A percentile compares a stretch with the other conserved stretches of the same genome.
Evolutionary conservation across 2,329 filamentous ascomycete species (phyloP).

Genomic region (Colletotrichum salicis): DNA sequence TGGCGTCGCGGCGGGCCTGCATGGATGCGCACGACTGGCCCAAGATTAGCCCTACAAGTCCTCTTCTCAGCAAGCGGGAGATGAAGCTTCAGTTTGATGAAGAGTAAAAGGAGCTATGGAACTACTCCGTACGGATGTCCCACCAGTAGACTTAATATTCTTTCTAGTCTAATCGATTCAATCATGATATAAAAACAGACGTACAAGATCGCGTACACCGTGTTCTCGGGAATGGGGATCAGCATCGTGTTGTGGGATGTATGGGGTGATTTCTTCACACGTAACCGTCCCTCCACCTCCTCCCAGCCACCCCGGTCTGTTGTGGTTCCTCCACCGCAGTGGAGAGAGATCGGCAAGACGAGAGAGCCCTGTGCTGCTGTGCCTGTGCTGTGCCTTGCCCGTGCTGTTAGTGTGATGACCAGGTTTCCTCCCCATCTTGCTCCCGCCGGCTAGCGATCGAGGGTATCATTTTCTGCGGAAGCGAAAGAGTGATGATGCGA

Average conservation of each 20-base stretch:
- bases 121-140: neutral
- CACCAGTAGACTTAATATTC: neutral
- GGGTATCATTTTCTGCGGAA: neutral
- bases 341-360: conserved; percentile 17
- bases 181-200: no score
- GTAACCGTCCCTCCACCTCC: conserved; percentile 5
- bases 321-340: neutral
- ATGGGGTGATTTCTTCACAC: neutral
- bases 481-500: neutral
- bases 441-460: conserved; percentile 1
- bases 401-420: conserved; percentile 8
- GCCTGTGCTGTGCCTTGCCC: conserved; percentile 10
- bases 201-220: neutral
- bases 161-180: neutral
- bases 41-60: conserved; percentile 49
- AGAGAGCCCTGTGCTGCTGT: conserved; percentile 18
- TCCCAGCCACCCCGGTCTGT: neutral
- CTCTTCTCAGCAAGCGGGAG: conserved; percentile 51
- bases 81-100: conserved; percentile 47
- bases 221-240: conserved; percentile 4
- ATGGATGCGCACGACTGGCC: conserved; percentile 64
- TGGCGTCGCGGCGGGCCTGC: conserved; percentile 63
- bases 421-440: neutral
- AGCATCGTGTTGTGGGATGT: conserved; percentile 12
- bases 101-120: conserved; percentile 20